phyloP scores from a whole-genome alignment of 495 filamentous ascomycete species.

The Trichoderma erinaceum region DNA sequence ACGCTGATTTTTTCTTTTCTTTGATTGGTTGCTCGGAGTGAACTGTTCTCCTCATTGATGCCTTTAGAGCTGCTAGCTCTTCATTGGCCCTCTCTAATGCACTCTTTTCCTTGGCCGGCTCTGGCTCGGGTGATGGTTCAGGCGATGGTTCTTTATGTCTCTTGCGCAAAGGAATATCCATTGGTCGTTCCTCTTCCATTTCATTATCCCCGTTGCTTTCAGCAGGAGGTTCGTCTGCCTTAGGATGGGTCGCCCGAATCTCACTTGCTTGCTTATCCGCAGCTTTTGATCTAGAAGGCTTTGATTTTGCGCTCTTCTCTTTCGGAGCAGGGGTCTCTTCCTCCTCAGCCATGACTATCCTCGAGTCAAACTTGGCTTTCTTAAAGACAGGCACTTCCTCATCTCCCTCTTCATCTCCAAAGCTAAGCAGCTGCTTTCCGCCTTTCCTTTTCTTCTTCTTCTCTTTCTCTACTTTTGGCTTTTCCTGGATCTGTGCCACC shows the following conservation, averaged over 20 bases:
- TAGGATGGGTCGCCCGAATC: slow-evolving; percentile 22
- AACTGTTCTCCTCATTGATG: slow-evolving; percentile 81
- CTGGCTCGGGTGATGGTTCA: slow-evolving; percentile 39
- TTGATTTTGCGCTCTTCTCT: slow-evolving; percentile 24
- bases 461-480: slow-evolving; percentile 45
- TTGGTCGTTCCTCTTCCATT: background rate
- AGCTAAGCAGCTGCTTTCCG: slow-evolving; percentile 79
- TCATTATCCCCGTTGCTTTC: slow-evolving; percentile 15
- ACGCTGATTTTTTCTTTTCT: slow-evolving; percentile 60
- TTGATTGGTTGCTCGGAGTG: slow-evolving; percentile 47
- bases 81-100: slow-evolving; percentile 69
- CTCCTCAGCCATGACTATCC: slow-evolving; percentile 60
- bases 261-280: slow-evolving; percentile 28
- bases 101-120: slow-evolving; percentile 38
- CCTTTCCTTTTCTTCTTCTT: slow-evolving; percentile 72
- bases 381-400: slow-evolving; percentile 60
- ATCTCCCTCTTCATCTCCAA: slow-evolving; percentile 81
- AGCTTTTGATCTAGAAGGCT: slow-evolving; percentile 26
- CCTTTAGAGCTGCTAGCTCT: slow-evolving; percentile 84
- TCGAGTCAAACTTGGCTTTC: slow-evolving; percentile 87
- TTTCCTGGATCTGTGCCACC: slow-evolving; percentile 31
- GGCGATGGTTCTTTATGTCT: slow-evolving; percentile 20
- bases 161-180: slow-evolving; percentile 19
- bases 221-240: slow-evolving; percentile 1
- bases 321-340: slow-evolving; percentile 26